Base-by-base conservation (phyloP, 2,329 filamentous ascomycete species). In the Ilyonectria mors-panacis region DNA sequence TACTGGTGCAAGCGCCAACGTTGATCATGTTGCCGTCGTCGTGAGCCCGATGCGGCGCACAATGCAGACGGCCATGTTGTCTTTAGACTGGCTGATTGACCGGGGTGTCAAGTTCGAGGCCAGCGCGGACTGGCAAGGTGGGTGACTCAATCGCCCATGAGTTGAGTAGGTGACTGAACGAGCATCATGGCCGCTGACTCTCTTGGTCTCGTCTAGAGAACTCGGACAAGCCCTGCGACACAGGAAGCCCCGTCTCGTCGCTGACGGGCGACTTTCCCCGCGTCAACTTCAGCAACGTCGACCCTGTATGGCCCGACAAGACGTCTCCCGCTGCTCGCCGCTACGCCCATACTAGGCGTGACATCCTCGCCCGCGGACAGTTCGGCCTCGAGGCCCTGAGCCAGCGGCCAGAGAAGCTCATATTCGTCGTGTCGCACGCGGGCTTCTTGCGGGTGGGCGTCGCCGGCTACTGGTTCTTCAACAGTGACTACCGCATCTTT, bases 41-140 rank as follows among this genome's bases (percentile, higher is more conserved):
- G 87, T 88, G 55, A 92, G 89, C 73, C 88, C 91, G 1, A 91
- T 92, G 88, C 82, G 84, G 17, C 84, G 91, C 33, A 92, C 90
- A 2, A 81, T 92, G 33, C 88, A 93, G 78, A 93, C 91, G 2
- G 86, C 90, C 1, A 80, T 86, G 47, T 81, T 87, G 9, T 85
- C 86, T 0, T 80, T 92, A 1, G 85, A 87, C 70, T 91, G 86
- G 84, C 80, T 92, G 51, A 81, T 89, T 55, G 83, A 86, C 21
- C 79, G 78, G 48, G 87, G 87, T 1, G 81, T 90, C 21, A 84
- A 82, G 51, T 83, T 92, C 26, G 79, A 86, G 54, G 86, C 87
- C 1, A 85, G 89, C 73, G 89, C 91, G 4, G 84, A 85, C 61
- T 93, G 91, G 91, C 91, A 93, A 82, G 88, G 88, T 89, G 77